These are phyloP conservation scores for Dactylonectria estremocensis DNA, from an alignment of 2,329 filamentous ascomycete genomes.

Conservation along the genomic window DNA sequence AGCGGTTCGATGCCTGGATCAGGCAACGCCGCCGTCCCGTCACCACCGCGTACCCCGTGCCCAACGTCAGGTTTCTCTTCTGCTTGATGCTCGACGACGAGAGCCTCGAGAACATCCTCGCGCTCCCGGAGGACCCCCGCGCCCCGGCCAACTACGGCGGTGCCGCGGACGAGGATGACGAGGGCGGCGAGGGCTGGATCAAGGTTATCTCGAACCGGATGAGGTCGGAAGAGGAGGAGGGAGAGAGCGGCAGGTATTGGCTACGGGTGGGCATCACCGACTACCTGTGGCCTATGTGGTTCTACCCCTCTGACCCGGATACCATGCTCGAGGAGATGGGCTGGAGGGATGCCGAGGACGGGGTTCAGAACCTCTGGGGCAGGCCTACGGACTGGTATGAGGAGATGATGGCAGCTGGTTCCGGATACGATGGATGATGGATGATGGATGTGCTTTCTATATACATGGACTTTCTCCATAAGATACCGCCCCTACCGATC, in stretches of 20 bases:
- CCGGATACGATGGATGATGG: constrained; percentile 10
- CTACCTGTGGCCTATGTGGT: constrained; percentile 35
- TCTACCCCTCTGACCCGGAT: constrained; percentile 30
- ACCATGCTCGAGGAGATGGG: constrained; percentile 33
- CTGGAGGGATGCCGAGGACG: constrained; percentile 31
- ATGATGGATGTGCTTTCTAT: constrained; percentile 7
- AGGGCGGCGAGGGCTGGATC: constrained; percentile 24
- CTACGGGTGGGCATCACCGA: constrained; percentile 32
- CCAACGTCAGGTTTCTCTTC: constrained; percentile 36
- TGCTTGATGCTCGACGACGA: constrained; percentile 44
- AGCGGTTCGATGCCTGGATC: constrained; percentile 38
- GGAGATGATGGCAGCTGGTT: constrained; percentile 15
- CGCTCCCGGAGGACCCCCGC: constrained; percentile 37
- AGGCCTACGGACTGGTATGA: constrained; percentile 24
- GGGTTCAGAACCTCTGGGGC: constrained; percentile 39
- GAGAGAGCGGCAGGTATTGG: constrained; percentile 38
- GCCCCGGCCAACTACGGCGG: constrained; percentile 20
- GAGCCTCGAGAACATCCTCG: constrained; percentile 42
- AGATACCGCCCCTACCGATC: not conserved
- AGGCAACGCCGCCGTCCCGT: constrained; percentile 18
- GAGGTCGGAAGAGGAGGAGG: constrained; percentile 26
- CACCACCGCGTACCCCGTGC: constrained; percentile 11
- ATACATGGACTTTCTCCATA: constrained; percentile 4
- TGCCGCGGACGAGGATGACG: constrained; percentile 15
- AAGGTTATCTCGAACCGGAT: constrained; percentile 36